Evolutionary conservation across 805 yeast species (phyloP), one percentile per base, ranked within the genome.

Genomic region (Yamadazyma sp.): DNA sequence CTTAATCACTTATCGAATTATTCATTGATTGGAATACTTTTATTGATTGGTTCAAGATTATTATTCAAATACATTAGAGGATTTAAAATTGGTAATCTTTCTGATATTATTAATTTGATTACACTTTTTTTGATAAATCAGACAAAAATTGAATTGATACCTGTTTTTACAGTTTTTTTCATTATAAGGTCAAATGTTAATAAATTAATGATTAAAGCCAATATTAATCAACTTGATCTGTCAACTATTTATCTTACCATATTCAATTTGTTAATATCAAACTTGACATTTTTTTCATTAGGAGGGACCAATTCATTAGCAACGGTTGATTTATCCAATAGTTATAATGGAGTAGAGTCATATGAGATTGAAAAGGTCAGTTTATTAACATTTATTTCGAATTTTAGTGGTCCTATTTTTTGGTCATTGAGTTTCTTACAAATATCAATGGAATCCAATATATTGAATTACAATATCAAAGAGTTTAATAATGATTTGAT

Each of bases 281-380:
- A 86, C 46, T 64, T 87, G 27, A 63, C 88, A 0, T 93, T 91
- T 54, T 93, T 86, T 62, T 85, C 86, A 14, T 70, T 83, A 55
- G 98, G 98, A 0, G 86, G 86, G 33, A 88, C 98, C 0, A 93
- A 93, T 52, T 86, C 96, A 25, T 70, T 93, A 47, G 91, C 97
- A 0, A 82, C 97, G 0, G 80, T 93, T 15, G 97, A 91, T 50
- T 69, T 93, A 16, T 78, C 95, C 0, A 89, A 91, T 54, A 89
- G 96, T 0, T 93, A 93, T 58, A 91, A 91, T 53, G 98, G 98
- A 0, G 68, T 89, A 6, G 59, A 76, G 1, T 72, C 76, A 29
- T 93, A 87, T 52, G 76, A 81, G 44, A 73, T 89, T 15, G 47
- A 75, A 6, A 53, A 75, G 3, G 95, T 91, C 4, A 96, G 96